Evolutionary conservation across 1,284 basidiomycete genomes (phyloP).

Genomic region (Tylopilus orsonianus): DNA sequence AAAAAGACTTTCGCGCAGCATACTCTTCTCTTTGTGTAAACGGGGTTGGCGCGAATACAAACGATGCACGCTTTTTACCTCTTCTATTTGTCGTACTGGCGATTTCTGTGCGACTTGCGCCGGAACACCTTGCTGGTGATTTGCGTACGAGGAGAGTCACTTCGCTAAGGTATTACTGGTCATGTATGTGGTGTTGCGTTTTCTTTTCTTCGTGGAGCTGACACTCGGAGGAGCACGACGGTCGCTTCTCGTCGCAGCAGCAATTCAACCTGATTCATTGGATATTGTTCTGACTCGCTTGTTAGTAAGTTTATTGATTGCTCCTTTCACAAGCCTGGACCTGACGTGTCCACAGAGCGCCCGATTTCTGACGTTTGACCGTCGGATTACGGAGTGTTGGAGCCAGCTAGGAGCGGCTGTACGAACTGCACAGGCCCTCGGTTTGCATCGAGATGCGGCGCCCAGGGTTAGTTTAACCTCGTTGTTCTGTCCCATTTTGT

Average conservation of each 20-base stretch:
- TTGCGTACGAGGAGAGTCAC: slow-evolving; percentile 72
- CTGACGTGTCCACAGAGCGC: slow-evolving; percentile 60
- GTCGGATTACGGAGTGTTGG: slow-evolving; percentile 93
- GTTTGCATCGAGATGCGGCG: slow-evolving; percentile 89
- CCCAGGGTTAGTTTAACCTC: slow-evolving; percentile 59
- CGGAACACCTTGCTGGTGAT: slow-evolving; percentile 81
- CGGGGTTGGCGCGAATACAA: slow-evolving; percentile 69
- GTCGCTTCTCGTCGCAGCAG: slow-evolving; percentile 83
- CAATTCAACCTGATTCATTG: slow-evolving; percentile 86
- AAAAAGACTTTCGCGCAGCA: slow-evolving; percentile 78
- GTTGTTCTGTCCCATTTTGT: slow-evolving; percentile 6
- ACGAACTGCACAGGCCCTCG: slow-evolving; percentile 91
- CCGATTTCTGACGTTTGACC: slow-evolving; percentile 87
- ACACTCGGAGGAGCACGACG: slow-evolving; percentile 61
- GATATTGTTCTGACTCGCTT: slow-evolving; percentile 88
- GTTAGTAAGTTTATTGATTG: slow-evolving; percentile 52
- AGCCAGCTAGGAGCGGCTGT: slow-evolving; percentile 92
- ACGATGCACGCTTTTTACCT: slow-evolving; percentile 85
- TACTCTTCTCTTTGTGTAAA: slow-evolving; percentile 81
- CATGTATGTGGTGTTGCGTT: slow-evolving; percentile 67
- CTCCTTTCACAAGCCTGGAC: slow-evolving; percentile 2
- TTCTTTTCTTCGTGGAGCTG: slow-evolving; percentile 9
- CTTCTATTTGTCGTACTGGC: slow-evolving; percentile 93
- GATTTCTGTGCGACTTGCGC: slow-evolving; percentile 82
- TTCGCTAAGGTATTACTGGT: slow-evolving; percentile 90